Evolutionary conservation across 2,329 filamentous ascomycete species (phyloP).

Genomic region (Ophiostoma ulmi): DNA sequence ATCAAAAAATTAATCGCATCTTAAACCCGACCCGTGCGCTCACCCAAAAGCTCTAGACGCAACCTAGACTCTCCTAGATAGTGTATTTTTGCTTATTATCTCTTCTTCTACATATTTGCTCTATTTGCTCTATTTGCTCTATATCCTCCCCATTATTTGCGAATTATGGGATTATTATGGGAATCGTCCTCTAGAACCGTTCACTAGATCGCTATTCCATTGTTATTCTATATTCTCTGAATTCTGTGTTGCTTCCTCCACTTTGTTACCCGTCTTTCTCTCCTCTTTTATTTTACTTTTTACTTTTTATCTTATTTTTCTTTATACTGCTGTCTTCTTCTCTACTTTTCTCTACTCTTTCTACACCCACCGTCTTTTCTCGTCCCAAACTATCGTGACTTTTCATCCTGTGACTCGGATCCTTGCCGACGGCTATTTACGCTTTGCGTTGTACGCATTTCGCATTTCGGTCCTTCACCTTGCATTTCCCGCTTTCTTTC

Average conservation of each 20-base stretch:
- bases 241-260: background rate
- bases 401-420: background rate
- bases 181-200: background rate
- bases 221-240: background rate
- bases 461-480: background rate
- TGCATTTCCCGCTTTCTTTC: background rate
- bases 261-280: background rate
- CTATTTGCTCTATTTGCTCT: background rate
- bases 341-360: background rate
- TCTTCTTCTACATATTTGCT: constrained; percentile 18
- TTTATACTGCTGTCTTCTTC: too few relatives aligned
- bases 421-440: constrained; percentile 1
- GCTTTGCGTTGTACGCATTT: background rate
- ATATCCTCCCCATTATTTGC: background rate
- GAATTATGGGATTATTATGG: background rate
- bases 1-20: background rate
- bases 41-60: background rate
- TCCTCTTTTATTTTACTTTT: constrained; percentile 20
- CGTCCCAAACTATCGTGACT: background rate
- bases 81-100: constrained; percentile 7
- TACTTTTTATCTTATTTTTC: background rate
- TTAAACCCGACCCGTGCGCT: background rate
- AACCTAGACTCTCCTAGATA: background rate
- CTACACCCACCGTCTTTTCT: background rate
- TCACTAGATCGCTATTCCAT: background rate